These are phyloP conservation scores for Abrus pulchellus DNA, from an alignment of 306 rosid species.

Conservation along the genomic window DNA sequence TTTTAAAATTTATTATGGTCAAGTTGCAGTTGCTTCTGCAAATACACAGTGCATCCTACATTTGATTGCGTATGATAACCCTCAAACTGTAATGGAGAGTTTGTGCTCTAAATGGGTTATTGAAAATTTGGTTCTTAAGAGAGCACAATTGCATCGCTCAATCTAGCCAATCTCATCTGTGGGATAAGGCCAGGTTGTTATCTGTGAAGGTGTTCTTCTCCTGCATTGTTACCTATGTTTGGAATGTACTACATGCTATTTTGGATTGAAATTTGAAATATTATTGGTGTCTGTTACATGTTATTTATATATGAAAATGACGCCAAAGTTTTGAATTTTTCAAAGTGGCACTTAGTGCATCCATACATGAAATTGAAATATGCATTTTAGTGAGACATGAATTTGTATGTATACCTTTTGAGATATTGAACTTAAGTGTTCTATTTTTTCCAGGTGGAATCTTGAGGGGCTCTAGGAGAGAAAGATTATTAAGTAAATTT, in stretches of 20 bases:
- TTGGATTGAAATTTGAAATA: neutral
- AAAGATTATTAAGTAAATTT: slow-evolving; percentile 88
- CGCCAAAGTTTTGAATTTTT: neutral
- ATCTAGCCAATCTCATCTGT: neutral
- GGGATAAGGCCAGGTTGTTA: slow-evolving; percentile 3
- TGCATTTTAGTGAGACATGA: slow-evolving; percentile 25
- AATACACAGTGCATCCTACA: neutral
- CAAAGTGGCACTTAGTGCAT: slow-evolving; percentile 14
- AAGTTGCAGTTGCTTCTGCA: slow-evolving; percentile 20
- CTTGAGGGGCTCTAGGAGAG: slow-evolving; percentile 94
- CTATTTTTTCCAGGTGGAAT: slow-evolving; percentile 79
- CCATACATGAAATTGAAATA: slow-evolving; percentile 15
- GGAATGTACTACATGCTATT: slow-evolving; percentile 1
- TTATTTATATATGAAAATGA: slow-evolving; percentile 1
- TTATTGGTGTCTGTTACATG: slow-evolving; percentile 8
- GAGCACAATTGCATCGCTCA: neutral
- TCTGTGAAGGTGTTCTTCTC: neutral
- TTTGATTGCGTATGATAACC: slow-evolving; percentile 15
- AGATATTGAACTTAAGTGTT: slow-evolving; percentile 41
- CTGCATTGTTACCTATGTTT: neutral
- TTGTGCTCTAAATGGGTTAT: slow-evolving; percentile 2
- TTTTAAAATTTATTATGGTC: slow-evolving; percentile 4
- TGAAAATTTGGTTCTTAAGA: neutral
- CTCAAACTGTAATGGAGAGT: neutral
- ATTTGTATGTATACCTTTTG: slow-evolving; percentile 7